Evolutionary conservation across 1,139 yeast genomes (phyloP).

Genomic region (Geotrichum fermentans): DNA sequence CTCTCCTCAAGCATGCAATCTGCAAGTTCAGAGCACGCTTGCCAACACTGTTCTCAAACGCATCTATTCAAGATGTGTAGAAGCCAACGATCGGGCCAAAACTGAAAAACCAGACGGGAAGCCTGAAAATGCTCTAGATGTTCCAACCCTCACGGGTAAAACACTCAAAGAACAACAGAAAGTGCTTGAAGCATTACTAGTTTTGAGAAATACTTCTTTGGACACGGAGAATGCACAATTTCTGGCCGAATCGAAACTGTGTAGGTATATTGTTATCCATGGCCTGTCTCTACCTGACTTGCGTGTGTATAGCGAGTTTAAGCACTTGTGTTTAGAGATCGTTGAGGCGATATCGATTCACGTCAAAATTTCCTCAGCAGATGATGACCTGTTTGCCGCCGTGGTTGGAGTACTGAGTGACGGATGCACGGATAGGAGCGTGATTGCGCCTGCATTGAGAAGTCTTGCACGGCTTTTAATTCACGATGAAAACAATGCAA

Average conservation of each 20-base stretch:
- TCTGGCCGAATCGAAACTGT: slow-evolving; percentile 50
- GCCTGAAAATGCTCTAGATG: slow-evolving; percentile 22
- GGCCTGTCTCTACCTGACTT: slow-evolving; percentile 42
- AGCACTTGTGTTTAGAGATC: slow-evolving; percentile 68
- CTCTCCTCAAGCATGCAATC: slow-evolving; percentile 11
- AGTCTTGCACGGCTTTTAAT: slow-evolving; percentile 40
- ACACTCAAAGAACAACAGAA: slow-evolving; percentile 39
- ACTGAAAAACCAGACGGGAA: slow-evolving; percentile 17
- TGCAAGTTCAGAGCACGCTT: slow-evolving; percentile 5
- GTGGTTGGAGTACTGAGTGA: slow-evolving; percentile 23
- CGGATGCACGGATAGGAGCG: slow-evolving; percentile 36
- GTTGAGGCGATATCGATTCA: slow-evolving; percentile 82
- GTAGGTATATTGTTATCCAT: slow-evolving; percentile 41
- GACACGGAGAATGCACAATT: slow-evolving; percentile 82
- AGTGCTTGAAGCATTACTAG: slow-evolving; percentile 60
- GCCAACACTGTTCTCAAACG: slow-evolving; percentile 3
- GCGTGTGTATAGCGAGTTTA: slow-evolving; percentile 51
- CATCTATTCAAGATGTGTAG: slow-evolving; percentile 28
- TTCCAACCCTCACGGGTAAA: slow-evolving; percentile 17
- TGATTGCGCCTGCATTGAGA: slow-evolving; percentile 39
- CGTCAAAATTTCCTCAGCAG: slow-evolving; percentile 62
- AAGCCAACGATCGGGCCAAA: slow-evolving; percentile 21
- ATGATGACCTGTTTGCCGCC: slow-evolving; percentile 39
- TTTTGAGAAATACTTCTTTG: slow-evolving; percentile 75
- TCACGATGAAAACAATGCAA: slow-evolving; percentile 38